Base-by-base conservation (phyloP, 768 basidiomycete species). In the Chalciporus piperatus region DNA sequence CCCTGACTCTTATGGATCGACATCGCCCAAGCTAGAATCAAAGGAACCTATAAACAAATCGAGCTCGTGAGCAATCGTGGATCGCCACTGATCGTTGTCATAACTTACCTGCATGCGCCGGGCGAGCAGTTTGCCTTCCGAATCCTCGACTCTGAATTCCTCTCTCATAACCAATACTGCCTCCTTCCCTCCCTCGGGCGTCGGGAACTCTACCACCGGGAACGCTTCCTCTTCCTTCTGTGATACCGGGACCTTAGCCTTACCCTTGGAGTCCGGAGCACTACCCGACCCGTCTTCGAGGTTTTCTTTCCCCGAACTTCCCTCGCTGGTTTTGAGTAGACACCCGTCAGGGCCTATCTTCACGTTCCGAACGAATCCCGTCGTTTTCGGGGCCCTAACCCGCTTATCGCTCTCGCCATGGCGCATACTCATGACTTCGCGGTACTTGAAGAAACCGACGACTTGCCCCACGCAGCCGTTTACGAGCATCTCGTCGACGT, bases 1-100 rank as follows among this genome's bases (percentile, higher is more conserved):
- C 87, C 87, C 60, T 89, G 88, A 50, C 78, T 80, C 66, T 90
- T 90, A 70, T 89, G 87, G 50, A 90, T 88, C 2, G 81, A 81
- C 74, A 87, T 84, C 0, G 87, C 85, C 86, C 85, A 89, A 0
- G 85, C 83, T 0, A 86, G 76, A 44, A 90, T 87, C 4, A 95
- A 67, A 0, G 89, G 87, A 2, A 91, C 59, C 83, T 89, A 56
- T 2, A 11, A 11, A 19, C 9, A 38, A 10, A 20, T 43, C 35
- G 13, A n/a, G n/a, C 3, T 16, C 35, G 19, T 51, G 3, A 50
- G 22, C 10, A 8, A n/a, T 32, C 28, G 3, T 22, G 12, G 16
- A 44, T 6, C 3, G 3, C 6, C 6, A 25, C n/a, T 1, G 14
- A 13, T 37, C 35, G 16, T 37, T 3, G 35, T 12, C 32, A 37